These are phyloP conservation scores for Talaromyces borbonicus DNA, from an alignment of 495 filamentous ascomycete genomes.

Conservation along the genomic window DNA sequence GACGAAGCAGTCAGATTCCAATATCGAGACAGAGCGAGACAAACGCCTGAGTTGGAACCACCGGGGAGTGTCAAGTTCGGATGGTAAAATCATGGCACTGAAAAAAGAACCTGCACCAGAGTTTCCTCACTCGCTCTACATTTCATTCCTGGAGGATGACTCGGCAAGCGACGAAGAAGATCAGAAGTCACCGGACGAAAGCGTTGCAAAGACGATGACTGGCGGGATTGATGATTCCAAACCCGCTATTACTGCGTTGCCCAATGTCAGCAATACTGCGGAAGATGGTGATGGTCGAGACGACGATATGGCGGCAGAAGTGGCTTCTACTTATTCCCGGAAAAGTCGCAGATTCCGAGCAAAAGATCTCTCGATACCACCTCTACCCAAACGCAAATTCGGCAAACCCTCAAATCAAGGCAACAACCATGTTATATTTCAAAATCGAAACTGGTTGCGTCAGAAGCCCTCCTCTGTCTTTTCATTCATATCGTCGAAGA, in stretches of 20 bases:
- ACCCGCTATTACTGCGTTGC: conserved; percentile 32
- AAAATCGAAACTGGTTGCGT: neutral
- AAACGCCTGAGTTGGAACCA: conserved; percentile 3
- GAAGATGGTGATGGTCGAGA: neutral
- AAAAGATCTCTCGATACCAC: neutral
- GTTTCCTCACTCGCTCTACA: conserved; percentile 5
- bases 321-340: conserved; percentile 3
- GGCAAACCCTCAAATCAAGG: neutral
- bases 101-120: neutral
- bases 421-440: neutral
- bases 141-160: conserved; percentile 1
- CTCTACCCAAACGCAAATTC: conserved; percentile 3
- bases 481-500: conserved; percentile 3
- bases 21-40: neutral
- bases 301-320: conserved; percentile 5
- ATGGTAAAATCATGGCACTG: neutral
- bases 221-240: conserved; percentile 12
- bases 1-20: neutral
- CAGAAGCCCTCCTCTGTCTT: conserved; percentile 1
- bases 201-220: conserved; percentile 9
- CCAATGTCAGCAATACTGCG: conserved; percentile 12
- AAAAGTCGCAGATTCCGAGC: conserved; percentile 2
- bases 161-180: conserved; percentile 5
- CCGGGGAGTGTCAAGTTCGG: neutral
- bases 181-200: conserved; percentile 14